Base-by-base conservation (phyloP, 1,139 yeast genomes). In the Yamadazyma buinensis region DNA sequence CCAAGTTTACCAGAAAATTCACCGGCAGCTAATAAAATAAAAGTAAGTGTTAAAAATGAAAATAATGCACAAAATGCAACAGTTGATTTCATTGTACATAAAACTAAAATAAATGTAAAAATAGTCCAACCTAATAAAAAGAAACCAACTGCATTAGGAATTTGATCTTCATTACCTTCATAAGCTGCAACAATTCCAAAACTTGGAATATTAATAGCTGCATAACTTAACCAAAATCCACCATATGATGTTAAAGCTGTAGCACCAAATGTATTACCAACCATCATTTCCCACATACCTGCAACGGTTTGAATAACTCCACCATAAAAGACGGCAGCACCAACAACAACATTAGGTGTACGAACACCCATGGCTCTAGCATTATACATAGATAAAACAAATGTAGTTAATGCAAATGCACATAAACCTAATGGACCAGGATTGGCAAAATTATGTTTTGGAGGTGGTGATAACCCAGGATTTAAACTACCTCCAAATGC, bases 381-480 rank as follows among this genome's bases (percentile, higher is more conserved):
- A 32, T 66, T 61, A 41, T 40, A 50, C 51, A 77, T 63, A 1
- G 73, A 67, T 37, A 71, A 59, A 11, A 64, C 64, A 46, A 77
- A 67, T 1, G 81, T 73, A 22, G 76, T 66, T 41, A 72, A 47
- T 15, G 71, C 65, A 55, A 75, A 79, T 2, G 75, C 77, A 18
- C 72, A 62, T 37, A 78, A 62, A 2, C 84, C 85, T 40, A 77
- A 57, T 4, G 86, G 84, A 18, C 78, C 75, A 1, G 85, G 82
- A 47, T 80, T 77, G 24, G 73, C 84, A 39, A 68, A 57, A 33
- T 60, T 46, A 33, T 60, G 51, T 17, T 42, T 45, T 17, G 72
- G 67, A 34, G 52, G 57, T 4, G 72, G 68, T 0, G 66, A 35
- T 24, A 54, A 51, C 28, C 66, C 72, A 2, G 66, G 67, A 36